Base-by-base conservation (phyloP, 192 early-diverging fungal species). In the Lobosporangium transversale region DNA sequence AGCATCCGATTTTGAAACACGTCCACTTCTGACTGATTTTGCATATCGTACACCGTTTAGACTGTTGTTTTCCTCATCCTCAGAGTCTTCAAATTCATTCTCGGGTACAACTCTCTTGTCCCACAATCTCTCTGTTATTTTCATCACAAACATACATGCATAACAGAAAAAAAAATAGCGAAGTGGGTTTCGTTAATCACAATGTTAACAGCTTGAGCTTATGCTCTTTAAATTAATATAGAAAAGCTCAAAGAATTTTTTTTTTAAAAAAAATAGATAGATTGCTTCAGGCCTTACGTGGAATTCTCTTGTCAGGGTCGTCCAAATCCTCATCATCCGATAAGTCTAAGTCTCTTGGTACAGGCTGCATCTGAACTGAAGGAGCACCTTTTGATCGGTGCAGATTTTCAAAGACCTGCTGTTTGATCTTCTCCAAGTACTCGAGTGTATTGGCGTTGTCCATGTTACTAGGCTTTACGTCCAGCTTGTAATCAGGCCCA, bases 401-500 rank as follows among this genome's bases (percentile, higher is more conserved):
- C 79, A 94, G 70, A 68, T 89, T 88, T 40, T 89, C 88, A 55
- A 86, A 80, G 36, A 89, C 85, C 32, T 82, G 74, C 53, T 85
- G 80, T 78, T 79, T 87, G 51, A 96, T 91, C 53, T 86, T 83
- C 55, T 95, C 91, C 56, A 98, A 82, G 61, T 94, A 93, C 70
- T 92, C 83, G 37, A 89, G 85, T 7, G 91, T 90, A 78, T 99
- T 99, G 49, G 85, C 85, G 71, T 99, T 94, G 36, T 90, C 87
- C 87, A 93, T 90, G 62, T 93, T 94, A 66, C 89, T 95, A 32
- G 91, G 84, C 1, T 92, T 90, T 3, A 93, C 91, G 52, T 96
- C 93, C 32, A 99, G 78, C 37, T 84, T 81, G 78, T 92, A 96
- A 51, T 97, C 94, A 6, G 95, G 96, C 21, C 93, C 94, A 81